Base-by-base conservation (phyloP, 495 filamentous ascomycete genomes). In the Podospora sp. region DNA sequence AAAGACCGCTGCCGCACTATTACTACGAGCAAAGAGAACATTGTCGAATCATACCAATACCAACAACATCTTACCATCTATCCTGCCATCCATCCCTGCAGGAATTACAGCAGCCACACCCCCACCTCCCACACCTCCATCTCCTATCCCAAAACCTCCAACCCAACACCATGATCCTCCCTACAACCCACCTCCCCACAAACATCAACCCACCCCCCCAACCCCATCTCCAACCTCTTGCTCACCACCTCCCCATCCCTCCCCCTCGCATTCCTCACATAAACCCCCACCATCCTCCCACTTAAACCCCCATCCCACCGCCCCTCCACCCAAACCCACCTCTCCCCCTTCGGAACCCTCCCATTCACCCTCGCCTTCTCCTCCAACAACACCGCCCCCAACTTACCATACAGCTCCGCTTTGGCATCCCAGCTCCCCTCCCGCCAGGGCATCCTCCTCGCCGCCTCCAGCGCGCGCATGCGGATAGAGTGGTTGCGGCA, bases 391-490 rank as follows among this genome's bases (percentile, higher is more conserved):
- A 68, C 60, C 2, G 40, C 66, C 1, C 66, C 66, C 0, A 68
- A 35, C 36, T 68, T 63, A 1, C 51, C 66, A 18, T 50, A 63
- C 6, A 64, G 25, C 53, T 63, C 60, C 6, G 52, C 51, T 18
- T 59, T 51, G 36, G 66, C 66, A 35, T 68, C 66, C 66, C 66
- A 68, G 11, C 51, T 24, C 25, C 66, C 66, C 52, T 68, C 66
- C 8, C 66, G 60, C 66, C 66, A 68, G 27, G 66, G 60, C 66
- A 68, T 64, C 9, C 53, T 6, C 1, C 66, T 60, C 20, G 53
- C 60, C n/a, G 63, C 25, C 36, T 63, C 66, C 51, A 64, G 33
- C 11, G 66, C 66, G 35, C 52, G 60, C 66, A 68, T 68, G 51
- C 66, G 66, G 2, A 64, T 58, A 50, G 60, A 16, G 52, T 68